phyloP scores from a whole-genome alignment of 164 flowering plant species.

The Umbellularia californica region DNA sequence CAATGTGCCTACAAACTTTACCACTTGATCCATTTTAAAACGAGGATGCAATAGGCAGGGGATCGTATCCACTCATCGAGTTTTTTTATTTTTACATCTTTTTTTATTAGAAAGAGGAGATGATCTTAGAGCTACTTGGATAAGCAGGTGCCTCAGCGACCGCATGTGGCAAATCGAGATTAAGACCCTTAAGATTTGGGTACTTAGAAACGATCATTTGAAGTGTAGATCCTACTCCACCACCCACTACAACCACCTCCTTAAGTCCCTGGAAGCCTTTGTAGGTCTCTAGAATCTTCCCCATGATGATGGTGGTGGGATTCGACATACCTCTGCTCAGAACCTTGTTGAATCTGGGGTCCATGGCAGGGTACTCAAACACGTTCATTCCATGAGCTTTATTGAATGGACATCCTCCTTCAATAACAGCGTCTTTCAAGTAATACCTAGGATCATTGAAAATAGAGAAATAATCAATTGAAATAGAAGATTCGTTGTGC shows the following conservation, averaged over 20 bases:
- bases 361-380: neutral
- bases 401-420: neutral
- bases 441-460: neutral
- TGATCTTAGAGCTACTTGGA: constrained; percentile 17
- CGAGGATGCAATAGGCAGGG: too few species aligned
- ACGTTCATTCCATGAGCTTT: neutral
- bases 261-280: constrained; percentile 10
- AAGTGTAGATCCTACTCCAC: constrained; percentile 18
- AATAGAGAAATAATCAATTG: too few species aligned
- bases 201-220: constrained; percentile 26
- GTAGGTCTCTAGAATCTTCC: constrained; percentile 2
- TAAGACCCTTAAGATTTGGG: constrained; percentile 31
- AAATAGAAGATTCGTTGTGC: too few species aligned
- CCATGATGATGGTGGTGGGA: neutral
- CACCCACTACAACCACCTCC: constrained; percentile 9
- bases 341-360: neutral
- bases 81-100: too few species aligned
- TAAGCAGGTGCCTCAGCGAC: constrained; percentile 17
- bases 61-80: too few species aligned
- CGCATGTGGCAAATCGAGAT: constrained; percentile 27
- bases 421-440: neutral
- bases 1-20: too few species aligned
- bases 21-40: too few species aligned
- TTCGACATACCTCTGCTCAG: neutral
- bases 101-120: neutral